phyloP scores from a whole-genome alignment of 495 filamentous ascomycete genomes.

The Neurospora sp. region DNA sequence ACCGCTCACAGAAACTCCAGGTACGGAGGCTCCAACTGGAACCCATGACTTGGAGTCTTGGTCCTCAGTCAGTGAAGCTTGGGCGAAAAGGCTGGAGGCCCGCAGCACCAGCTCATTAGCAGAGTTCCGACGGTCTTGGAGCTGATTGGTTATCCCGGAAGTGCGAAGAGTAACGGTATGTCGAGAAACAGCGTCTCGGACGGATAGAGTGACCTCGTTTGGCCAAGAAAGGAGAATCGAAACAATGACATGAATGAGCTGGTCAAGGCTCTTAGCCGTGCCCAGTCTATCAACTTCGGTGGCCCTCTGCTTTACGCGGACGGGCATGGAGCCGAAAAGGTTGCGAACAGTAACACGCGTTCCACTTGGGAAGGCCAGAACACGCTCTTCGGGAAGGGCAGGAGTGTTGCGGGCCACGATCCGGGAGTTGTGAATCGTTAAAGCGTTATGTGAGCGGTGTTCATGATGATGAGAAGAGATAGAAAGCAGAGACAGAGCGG shows the following conservation, averaged over 20 bases:
- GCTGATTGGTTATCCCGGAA: not conserved
- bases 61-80: constrained; percentile 50
- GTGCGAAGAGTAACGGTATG: constrained; percentile 9
- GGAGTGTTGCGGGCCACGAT: constrained; percentile 59
- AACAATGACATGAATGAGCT: constrained; percentile 47
- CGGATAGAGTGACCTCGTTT: constrained; percentile 29
- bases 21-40: constrained; percentile 51
- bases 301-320: constrained; percentile 77
- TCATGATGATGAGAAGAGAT: constrained; percentile 65
- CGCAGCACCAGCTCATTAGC: constrained; percentile 3
- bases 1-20: constrained; percentile 50
- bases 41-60: constrained; percentile 51
- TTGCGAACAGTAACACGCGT: constrained; percentile 74
- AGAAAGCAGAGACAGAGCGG: constrained; percentile 64
- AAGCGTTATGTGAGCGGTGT: constrained; percentile 54
- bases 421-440: constrained; percentile 62
- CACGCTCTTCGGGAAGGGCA: constrained; percentile 48
- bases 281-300: constrained; percentile 46
- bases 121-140: not conserved
- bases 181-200: constrained; percentile 28
- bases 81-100: constrained; percentile 42
- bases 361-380: constrained; percentile 53
- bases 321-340: constrained; percentile 91
- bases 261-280: constrained; percentile 51
- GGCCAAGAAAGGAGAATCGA: constrained; percentile 60